phyloP scores from a whole-genome alignment of 768 basidiomycete genomes.

The Boletus pseudopeckii region DNA sequence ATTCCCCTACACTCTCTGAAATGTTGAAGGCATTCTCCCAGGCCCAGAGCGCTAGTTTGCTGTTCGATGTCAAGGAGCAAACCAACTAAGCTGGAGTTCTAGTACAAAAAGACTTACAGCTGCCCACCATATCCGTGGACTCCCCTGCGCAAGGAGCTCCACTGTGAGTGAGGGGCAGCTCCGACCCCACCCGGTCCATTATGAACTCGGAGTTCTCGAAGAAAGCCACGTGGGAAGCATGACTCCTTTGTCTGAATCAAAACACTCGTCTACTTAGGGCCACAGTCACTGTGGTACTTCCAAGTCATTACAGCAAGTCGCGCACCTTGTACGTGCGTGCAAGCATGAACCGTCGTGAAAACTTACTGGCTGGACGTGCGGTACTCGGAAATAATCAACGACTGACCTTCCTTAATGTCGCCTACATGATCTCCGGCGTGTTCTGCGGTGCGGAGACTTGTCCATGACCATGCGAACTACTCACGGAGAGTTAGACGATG shows the following conservation, averaged over 20 bases:
- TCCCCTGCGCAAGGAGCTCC: neutral
- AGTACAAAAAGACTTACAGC: neutral
- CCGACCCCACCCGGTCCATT: neutral
- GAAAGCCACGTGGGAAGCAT: neutral
- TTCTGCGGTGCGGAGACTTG: neutral
- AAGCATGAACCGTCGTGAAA: neutral
- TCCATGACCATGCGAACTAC: neutral
- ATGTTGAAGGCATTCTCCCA: too few relatives aligned
- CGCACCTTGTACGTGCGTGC: neutral
- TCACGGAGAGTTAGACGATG: neutral
- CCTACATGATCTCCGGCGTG: neutral
- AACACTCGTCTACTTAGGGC: neutral
- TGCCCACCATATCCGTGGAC: neutral
- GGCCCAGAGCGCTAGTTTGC: neutral
- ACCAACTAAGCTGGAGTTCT: neutral
- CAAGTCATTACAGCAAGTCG: neutral
- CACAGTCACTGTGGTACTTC: too few relatives aligned
- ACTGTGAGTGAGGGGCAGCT: neutral
- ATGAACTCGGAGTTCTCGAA: neutral
- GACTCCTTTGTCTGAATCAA: neutral
- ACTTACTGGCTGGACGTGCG: neutral
- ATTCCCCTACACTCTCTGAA: too few relatives aligned
- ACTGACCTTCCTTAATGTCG: too few relatives aligned
- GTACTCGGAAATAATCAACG: neutral
- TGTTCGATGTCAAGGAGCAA: neutral